Evolutionary conservation across 495 filamentous ascomycete species (phyloP).

Genomic region (Aspergillus ellipticus): DNA sequence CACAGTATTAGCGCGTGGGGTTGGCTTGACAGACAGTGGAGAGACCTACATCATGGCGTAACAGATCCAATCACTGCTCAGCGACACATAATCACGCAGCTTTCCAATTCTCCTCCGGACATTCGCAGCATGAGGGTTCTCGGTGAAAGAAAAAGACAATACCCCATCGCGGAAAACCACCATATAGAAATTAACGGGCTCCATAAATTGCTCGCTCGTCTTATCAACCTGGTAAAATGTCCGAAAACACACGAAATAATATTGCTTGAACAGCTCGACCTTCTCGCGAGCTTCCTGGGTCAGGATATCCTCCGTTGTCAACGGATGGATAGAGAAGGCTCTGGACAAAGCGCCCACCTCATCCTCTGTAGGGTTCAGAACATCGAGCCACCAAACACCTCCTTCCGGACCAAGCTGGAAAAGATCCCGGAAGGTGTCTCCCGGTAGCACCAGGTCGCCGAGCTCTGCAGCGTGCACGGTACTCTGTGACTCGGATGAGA

Average conservation of each 20-base stretch:
- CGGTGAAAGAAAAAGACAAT: constrained; percentile 85
- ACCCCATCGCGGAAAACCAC: constrained; percentile 96
- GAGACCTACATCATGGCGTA: constrained; percentile 88
- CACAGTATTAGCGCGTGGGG: constrained; percentile 12
- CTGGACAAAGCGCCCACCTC: constrained; percentile 84
- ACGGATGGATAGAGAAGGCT: constrained; percentile 87
- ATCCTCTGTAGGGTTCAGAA: constrained; percentile 83
- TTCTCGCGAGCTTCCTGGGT: constrained; percentile 95
- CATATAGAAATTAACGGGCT: constrained; percentile 93
- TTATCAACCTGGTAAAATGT: constrained; percentile 84
- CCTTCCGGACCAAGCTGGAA: constrained; percentile 73
- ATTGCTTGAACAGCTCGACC: constrained; percentile 93
- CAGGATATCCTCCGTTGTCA: constrained; percentile 92
- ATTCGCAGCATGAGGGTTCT: constrained; percentile 77
- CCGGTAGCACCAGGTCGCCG: constrained; percentile 80
- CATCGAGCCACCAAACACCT: constrained; percentile 94
- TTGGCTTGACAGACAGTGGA: neutral
- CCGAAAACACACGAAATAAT: constrained; percentile 97
- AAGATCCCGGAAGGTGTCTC: constrained; percentile 82
- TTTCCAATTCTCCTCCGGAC: constrained; percentile 89
- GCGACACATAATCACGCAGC: constrained; percentile 85
- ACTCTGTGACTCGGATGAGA: constrained; percentile 87
- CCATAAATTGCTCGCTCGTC: constrained; percentile 69
- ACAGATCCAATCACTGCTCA: constrained; percentile 97
- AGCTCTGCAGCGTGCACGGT: constrained; percentile 87